Evolutionary conservation across 805 yeast species (phyloP), one percentile per base, ranked within the genome.

Genomic region (Debaryomyces castellii): DNA sequence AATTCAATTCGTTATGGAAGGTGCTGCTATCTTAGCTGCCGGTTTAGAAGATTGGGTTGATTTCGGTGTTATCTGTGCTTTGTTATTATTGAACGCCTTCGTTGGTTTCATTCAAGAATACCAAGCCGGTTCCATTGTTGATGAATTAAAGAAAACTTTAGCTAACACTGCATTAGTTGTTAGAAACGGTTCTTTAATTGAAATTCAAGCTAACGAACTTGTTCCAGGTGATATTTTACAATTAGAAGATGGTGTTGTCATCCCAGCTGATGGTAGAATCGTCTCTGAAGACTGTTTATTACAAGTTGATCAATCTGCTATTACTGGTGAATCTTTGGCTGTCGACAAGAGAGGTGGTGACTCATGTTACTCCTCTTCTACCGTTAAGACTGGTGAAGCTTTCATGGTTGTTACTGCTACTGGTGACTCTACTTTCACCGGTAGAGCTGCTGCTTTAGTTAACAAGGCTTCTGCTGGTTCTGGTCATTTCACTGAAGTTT

Each of bases 31-130:
- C 55, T 77, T 89, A 71, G 96, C 96, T 66, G 96, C 96, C 56
- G 96, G 96, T 84, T 80, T 89, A 62, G 89, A 89, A 77, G 97
- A 91, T 78, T 90, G 97, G 97, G 96, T 90, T 66, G 97, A 90
- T 82, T 90, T 90, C 79, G 97, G 97, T 83, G 97, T 90, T 69
- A 90, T 90, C 68, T 83, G 88, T 73, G 97, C 86, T 74, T 76
- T 90, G 60, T 78, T 90, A 61, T 59, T 84, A 71, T 82, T 90
- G 68, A 90, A 90, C 75, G 97, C 97, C 54, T 74, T 76, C 62
- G 97, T 90, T 70, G 97, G 97, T 82, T 90, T 90, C 84, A 79
- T 89, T 59, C 97, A 90, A 79, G 97, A 90, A 76, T 91, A 76
- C 86, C 96, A 90, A 77, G 97, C 97, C 56, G 97, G 97, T 79